phyloP scores from a whole-genome alignment of 2,329 filamentous ascomycete species.

The Colletotrichum liriopes region DNA sequence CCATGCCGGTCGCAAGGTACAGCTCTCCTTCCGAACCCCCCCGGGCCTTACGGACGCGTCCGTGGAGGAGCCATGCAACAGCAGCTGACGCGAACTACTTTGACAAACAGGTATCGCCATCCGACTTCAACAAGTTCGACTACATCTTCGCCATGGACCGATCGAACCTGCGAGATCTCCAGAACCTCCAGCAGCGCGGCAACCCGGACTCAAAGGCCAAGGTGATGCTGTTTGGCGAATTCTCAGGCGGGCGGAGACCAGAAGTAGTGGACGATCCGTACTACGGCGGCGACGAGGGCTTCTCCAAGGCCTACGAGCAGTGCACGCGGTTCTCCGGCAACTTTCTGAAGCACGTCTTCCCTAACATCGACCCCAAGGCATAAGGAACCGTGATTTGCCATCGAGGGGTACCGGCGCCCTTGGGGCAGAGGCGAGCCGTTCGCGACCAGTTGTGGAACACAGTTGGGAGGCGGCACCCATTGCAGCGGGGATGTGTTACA shows the following conservation, averaged over 20 bases:
- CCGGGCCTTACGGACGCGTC: constrained; percentile 15
- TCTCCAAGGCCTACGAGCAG: constrained; percentile 90
- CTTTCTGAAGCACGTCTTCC: constrained; percentile 76
- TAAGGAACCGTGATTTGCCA: neutral
- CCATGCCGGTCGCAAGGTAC: constrained; percentile 84
- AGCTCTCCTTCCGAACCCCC: neutral
- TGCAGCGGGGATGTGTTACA: neutral
- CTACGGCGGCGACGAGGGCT: constrained; percentile 88
- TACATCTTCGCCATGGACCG: constrained; percentile 97
- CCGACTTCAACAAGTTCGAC: constrained; percentile 89
- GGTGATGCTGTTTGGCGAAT: constrained; percentile 89
- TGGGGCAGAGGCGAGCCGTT: neutral
- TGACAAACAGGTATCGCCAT: constrained; percentile 62
- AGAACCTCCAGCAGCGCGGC: constrained; percentile 71
- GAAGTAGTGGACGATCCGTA: constrained; percentile 92
- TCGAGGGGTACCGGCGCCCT: neutral
- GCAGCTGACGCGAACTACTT: constrained; percentile 3
- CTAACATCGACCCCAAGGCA: constrained; percentile 49
- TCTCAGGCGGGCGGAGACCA: constrained; percentile 74
- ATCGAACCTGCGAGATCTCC: constrained; percentile 81
- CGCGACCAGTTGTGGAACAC: neutral
- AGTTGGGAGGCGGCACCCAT: neutral
- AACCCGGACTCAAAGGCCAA: constrained; percentile 73
- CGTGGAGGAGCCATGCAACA: neutral
- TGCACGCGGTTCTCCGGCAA: constrained; percentile 82